These are phyloP conservation scores for Rossbeevera mucosa DNA, from an alignment of 768 basidiomycete species.

Conservation along the genomic window DNA sequence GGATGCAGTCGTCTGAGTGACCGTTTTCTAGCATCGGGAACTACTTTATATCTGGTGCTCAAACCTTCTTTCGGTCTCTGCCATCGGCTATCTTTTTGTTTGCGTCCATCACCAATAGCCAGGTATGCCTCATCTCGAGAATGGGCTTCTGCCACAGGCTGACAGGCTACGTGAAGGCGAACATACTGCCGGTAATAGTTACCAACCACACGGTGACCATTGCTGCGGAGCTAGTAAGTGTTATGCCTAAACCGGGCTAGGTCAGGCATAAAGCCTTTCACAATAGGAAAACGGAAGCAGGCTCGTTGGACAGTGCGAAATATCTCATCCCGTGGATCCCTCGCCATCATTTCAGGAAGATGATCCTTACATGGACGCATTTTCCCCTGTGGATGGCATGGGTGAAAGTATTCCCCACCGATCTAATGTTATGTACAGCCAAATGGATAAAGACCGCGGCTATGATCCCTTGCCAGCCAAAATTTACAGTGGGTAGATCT, in stretches of 20 bases:
- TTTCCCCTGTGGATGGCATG: slow-evolving; percentile 52
- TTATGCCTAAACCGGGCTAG: slow-evolving; percentile 49
- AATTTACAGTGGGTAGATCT: slow-evolving; percentile 53
- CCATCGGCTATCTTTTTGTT: slow-evolving; percentile 94
- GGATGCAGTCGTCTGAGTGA: slow-evolving; percentile 1
- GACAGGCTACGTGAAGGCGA: slow-evolving; percentile 41
- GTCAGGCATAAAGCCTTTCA: slow-evolving; percentile 1
- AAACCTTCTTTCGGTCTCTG: slow-evolving; percentile 85
- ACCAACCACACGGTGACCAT: slow-evolving; percentile 97
- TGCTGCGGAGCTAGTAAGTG: slow-evolving; percentile 73
- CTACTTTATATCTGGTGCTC: slow-evolving; percentile 86
- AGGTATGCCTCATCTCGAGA: slow-evolving; percentile 32
- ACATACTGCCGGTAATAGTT: slow-evolving; percentile 85
- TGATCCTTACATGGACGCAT: slow-evolving; percentile 30
- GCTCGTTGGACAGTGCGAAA: slow-evolving; percentile 90
- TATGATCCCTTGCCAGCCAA: slow-evolving; percentile 56
- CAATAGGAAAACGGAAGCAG: slow-evolving; percentile 65
- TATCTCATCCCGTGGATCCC: slow-evolving; percentile 72
- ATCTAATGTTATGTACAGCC: slow-evolving; percentile 65
- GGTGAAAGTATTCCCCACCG: slow-evolving; percentile 42
- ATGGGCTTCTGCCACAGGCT: slow-evolving; percentile 9
- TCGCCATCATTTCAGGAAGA: slow-evolving; percentile 28
- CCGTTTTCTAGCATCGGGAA: slow-evolving; percentile 65
- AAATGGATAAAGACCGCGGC: slow-evolving; percentile 42
- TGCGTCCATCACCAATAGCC: slow-evolving; percentile 83